phyloP scores from a whole-genome alignment of 805 yeast species.

The Sungouiella thailandica region DNA sequence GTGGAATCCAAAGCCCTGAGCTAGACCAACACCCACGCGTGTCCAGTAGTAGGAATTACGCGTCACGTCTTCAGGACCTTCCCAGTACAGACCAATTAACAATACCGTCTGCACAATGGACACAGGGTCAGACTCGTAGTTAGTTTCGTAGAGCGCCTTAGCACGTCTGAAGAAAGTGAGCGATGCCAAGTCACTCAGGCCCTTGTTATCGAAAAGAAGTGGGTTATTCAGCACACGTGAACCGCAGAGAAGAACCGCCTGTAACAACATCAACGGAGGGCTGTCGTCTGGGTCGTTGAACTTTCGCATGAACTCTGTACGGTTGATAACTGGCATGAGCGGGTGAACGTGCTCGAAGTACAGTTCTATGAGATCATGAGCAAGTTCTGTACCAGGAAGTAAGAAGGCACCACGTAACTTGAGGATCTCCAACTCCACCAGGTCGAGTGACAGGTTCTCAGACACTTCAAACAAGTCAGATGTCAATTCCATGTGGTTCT shows the following conservation, averaged over 20 bases:
- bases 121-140: slow-evolving; percentile 61
- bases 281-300: slow-evolving; percentile 52
- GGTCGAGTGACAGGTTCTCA: slow-evolving; percentile 36
- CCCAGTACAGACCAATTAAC: slow-evolving; percentile 67
- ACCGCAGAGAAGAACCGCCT: slow-evolving; percentile 66
- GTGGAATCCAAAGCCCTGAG: slow-evolving; percentile 76
- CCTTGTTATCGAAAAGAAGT: slow-evolving; percentile 43
- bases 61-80: slow-evolving; percentile 64
- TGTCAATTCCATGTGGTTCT: slow-evolving; percentile 43
- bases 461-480: slow-evolving; percentile 34
- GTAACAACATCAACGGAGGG: slow-evolving; percentile 62
- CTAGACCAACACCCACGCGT: slow-evolving; percentile 61
- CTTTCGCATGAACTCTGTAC: slow-evolving; percentile 53
- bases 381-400: slow-evolving; percentile 55
- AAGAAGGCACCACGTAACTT: slow-evolving; percentile 65
- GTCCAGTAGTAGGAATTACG: slow-evolving; percentile 68
- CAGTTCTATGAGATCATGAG: slow-evolving; percentile 54
- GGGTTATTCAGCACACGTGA: slow-evolving; percentile 56
- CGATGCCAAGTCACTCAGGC: slow-evolving; percentile 48
- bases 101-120: slow-evolving; percentile 57
- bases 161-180: slow-evolving; percentile 61
- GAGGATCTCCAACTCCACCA: slow-evolving; percentile 61
- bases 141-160: slow-evolving; percentile 67
- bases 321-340: slow-evolving; percentile 60
- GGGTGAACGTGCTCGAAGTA: slow-evolving; percentile 68